A percentile compares a stretch with the other conserved stretches of the same genome.
Evolutionary conservation across 352 stramenopile genomes (phyloP).

Genomic region (Pythium brachiatum): DNA sequence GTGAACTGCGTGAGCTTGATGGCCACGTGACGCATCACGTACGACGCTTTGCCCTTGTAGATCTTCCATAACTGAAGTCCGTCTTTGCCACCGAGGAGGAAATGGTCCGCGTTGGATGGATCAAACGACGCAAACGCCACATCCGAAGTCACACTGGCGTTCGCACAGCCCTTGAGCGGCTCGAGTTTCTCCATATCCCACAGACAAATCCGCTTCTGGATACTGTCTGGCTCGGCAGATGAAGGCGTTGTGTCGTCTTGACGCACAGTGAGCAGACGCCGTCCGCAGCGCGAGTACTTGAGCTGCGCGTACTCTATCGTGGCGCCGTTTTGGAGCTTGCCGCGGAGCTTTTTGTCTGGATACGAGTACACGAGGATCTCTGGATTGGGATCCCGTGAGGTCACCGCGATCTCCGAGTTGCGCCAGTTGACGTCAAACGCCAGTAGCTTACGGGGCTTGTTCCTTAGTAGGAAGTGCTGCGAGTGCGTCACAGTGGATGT

Average conservation of each 20-base stretch:
- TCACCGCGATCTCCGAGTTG: conserved; percentile 52
- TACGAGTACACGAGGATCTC: conserved; percentile 70
- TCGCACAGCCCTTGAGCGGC: conserved; percentile 46
- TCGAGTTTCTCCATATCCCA: conserved; percentile 60
- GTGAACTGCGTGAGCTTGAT: conserved; percentile 26
- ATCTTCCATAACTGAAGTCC: conserved; percentile 73
- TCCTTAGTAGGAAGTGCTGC: conserved; percentile 63
- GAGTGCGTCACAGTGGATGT: conserved; percentile 52
- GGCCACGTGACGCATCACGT: conserved; percentile 24
- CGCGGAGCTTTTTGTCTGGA: conserved; percentile 71
- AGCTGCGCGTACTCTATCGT: conserved; percentile 63
- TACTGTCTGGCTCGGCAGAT: neutral
- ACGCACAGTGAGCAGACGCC: conserved; percentile 51
- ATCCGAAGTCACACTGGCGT: conserved; percentile 25
- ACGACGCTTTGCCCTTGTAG: conserved; percentile 34
- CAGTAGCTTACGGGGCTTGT: conserved; percentile 50
- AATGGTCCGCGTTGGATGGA: conserved; percentile 50
- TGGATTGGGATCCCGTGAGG: conserved; percentile 44
- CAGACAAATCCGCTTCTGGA: conserved; percentile 39
- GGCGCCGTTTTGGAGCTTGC: conserved; percentile 38
- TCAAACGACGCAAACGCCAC: conserved; percentile 69
- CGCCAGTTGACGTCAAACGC: conserved; percentile 69
- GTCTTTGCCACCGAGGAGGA: conserved; percentile 59
- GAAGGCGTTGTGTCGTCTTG: conserved; percentile 18
- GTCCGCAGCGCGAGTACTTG: conserved; percentile 69